These are phyloP conservation scores for Sideroxylon spinosum DNA, from an alignment of 179 eudicot genomes.

Conservation along the genomic window DNA sequence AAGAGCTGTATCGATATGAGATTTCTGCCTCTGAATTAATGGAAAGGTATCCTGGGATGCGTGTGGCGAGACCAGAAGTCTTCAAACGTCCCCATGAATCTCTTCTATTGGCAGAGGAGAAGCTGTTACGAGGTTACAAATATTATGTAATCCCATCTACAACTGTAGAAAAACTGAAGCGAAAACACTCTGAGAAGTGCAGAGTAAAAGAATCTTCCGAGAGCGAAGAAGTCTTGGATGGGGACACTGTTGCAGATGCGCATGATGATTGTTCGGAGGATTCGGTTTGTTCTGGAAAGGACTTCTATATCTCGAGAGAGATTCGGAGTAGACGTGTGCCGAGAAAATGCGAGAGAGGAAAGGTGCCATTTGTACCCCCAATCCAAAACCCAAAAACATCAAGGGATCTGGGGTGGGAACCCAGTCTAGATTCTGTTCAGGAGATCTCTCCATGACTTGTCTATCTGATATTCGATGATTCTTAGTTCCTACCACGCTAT, in stretches of 20 bases:
- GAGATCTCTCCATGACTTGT: conserved; percentile 37
- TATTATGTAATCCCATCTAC: conserved; percentile 29
- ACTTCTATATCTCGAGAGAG: conserved; percentile 25
- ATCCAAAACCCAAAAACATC: conserved; percentile 21
- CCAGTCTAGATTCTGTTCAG: conserved; percentile 39
- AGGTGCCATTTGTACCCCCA: conserved; percentile 29
- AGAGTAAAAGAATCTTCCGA: neutral
- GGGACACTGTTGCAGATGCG: conserved; percentile 12
- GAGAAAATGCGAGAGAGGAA: conserved; percentile 17
- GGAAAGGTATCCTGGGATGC: conserved; percentile 38
- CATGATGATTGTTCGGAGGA: conserved; percentile 21
- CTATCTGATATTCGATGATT: neutral
- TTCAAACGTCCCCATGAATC: conserved; percentile 37
- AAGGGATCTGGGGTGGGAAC: conserved; percentile 36
- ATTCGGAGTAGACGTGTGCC: conserved; percentile 9
- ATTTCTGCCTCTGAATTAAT: conserved; percentile 29
- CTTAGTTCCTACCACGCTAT: neutral
- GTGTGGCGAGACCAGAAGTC: conserved; percentile 31
- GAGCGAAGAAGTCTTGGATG: conserved; percentile 5
- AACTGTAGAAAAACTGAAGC: conserved; percentile 33
- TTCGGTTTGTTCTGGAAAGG: conserved; percentile 29
- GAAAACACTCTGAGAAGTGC: conserved; percentile 13
- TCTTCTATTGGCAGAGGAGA: conserved; percentile 31
- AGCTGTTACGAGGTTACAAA: conserved; percentile 34
- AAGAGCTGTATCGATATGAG: conserved; percentile 27